A percentile compares a stretch with the other conserved stretches of the same genome.
Evolutionary conservation across 805 yeast species (phyloP).

Genomic region (Pichia thaimueangensis): DNA sequence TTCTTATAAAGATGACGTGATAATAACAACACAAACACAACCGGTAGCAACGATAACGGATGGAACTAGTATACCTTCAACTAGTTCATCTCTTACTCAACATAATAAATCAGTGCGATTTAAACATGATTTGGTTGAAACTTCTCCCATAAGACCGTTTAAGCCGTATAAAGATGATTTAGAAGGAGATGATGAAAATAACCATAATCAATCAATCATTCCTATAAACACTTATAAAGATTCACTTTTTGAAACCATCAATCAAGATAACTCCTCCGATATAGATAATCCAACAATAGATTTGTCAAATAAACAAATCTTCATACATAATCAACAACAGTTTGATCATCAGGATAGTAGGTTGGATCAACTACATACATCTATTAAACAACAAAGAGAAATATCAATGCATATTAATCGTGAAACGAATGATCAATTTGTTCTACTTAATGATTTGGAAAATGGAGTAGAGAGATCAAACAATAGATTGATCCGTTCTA

Average conservation of each 20-base stretch:
- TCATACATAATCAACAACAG: conserved; percentile 39
- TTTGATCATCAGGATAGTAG: conserved; percentile 40
- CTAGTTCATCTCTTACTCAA: too few species aligned
- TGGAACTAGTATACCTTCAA: too few species aligned
- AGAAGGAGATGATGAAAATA: neutral
- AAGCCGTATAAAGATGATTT: conserved; percentile 6
- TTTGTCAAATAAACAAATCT: conserved; percentile 27
- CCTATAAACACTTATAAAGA: neutral
- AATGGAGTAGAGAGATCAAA: conserved; percentile 38
- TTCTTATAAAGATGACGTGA: too few species aligned
- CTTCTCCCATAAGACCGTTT: conserved; percentile 7
- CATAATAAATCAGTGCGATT: conserved; percentile 19
- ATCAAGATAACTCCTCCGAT: neutral
- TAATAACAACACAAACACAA: too few species aligned
- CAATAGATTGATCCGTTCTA: conserved; percentile 36
- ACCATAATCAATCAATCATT: neutral
- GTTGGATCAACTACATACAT: conserved; percentile 34
- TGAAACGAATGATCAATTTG: conserved; percentile 44
- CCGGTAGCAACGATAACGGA: too few species aligned
- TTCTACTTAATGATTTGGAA: conserved; percentile 45
- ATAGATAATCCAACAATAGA: conserved; percentile 10
- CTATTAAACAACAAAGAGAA: conserved; percentile 39
- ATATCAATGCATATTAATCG: conserved; percentile 41
- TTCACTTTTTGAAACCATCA: neutral
- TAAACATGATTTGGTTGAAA: conserved; percentile 19